Base-by-base conservation (phyloP, 139 green algal species). In the Dunaliella primolecta region DNA sequence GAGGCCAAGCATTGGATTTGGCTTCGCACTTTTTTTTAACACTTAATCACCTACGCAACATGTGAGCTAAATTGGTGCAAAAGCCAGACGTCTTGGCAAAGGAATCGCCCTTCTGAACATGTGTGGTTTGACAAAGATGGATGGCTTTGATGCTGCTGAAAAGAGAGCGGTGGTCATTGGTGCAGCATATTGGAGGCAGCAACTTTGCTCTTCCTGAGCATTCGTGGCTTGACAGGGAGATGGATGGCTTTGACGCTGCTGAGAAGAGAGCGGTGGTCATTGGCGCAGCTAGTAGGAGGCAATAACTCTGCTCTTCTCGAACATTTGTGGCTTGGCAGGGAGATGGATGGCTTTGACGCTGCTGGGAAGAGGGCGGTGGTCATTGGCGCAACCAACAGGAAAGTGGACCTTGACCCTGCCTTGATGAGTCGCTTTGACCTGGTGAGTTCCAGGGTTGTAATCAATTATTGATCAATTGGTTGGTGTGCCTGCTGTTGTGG, bases 301-400 rank as follows among this genome's bases (percentile, higher is more conserved):
- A 93, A 80, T 95, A 98, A 87, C 85, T 99, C 57, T n/a, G 21
- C 23, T 75, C n/a, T n/a, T n/a, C n/a, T n/a, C n/a, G n/a, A n/a
- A n/a, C n/a, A n/a, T 15, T 46, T 36, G 32, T 20, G 20, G 23
- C 35, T 24, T n/a, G 2, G 25, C 79, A 83, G 95, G n/a, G 90
- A 97, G 86, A 90, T 98, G 78, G 93, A 98, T 76, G 95, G 90
- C 70, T 93, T 93, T 81, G 87, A 92, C n/a, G 79, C 84, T 1
- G 82, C 55, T 31, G 83, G 81, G 31, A 88, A 81, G 57, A 78
- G 82, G 7, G 89, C 83, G 1, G 89, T 98, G 0, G 88, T 98
- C 23, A 95, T 98, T 21, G 96, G 92, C 0, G 95, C 96, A 35
- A 98, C 96, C 81, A 98, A 98, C 90, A 86, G 95, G 25, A 92